Conservation (phyloP, 2,329 filamentous ascomycete species). For the Xylogone sp. region DNA sequence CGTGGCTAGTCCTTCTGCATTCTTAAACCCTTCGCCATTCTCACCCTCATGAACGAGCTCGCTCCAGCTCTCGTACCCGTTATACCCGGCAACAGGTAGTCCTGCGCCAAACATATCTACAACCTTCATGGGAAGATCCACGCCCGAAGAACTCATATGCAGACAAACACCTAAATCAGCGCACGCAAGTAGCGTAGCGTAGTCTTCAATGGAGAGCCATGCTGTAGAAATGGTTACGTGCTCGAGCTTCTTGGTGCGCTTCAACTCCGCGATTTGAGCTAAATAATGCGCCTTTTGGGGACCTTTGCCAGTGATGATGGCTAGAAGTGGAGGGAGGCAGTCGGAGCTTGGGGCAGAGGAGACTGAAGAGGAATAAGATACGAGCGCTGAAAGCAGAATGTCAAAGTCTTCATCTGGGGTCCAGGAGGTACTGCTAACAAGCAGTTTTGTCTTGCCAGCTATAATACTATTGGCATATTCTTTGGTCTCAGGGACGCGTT, state of each 20-base stretch:
- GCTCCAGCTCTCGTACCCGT: conserved; percentile 78
- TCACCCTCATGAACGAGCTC: conserved; percentile 86
- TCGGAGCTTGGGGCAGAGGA: conserved; percentile 35
- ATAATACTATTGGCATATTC: conserved; percentile 56
- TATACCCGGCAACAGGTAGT: conserved; percentile 84
- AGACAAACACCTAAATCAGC: conserved; percentile 89
- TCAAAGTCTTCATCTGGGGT: conserved; percentile 95
- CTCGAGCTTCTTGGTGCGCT: conserved; percentile 57
- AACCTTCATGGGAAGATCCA: conserved; percentile 98
- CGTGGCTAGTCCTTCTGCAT: conserved; percentile 58
- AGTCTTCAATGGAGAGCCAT: conserved; percentile 81
- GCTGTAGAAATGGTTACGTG: conserved; percentile 73
- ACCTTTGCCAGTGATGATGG: conserved; percentile 92
- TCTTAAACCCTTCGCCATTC: conserved; percentile 84
- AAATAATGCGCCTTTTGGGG: conserved; percentile 78
- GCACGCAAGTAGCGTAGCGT: conserved; percentile 76
- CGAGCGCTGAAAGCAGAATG: conserved; percentile 77
- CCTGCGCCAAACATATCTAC: conserved; percentile 98
- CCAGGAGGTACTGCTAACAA: conserved; percentile 96
- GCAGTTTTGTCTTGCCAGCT: conserved; percentile 56
- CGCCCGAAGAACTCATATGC: conserved; percentile 89
- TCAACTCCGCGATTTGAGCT: conserved; percentile 57
- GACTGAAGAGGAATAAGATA: conserved; percentile 58
- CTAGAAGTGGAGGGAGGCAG: conserved; percentile 60
- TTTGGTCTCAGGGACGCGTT: conserved; percentile 60